phyloP scores from a whole-genome alignment of 495 filamentous ascomycete genomes.

The Penicillium chermesinum region DNA sequence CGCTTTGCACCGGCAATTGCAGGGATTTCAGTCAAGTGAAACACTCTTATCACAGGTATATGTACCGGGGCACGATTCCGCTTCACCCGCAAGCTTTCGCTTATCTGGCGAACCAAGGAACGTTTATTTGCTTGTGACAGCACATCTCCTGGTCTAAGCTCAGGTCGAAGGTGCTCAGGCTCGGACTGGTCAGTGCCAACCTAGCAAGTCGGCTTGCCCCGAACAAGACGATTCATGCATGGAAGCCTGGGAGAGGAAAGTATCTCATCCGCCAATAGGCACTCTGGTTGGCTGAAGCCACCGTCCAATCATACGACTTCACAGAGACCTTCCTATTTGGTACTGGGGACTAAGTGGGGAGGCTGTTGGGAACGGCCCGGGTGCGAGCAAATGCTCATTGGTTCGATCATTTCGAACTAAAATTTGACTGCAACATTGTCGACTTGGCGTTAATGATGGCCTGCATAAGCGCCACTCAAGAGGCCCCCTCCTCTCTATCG shows the following conservation, averaged over 20 bases:
- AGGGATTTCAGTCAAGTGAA: neutral
- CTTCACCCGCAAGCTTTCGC: neutral
- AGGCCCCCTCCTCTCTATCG: no score
- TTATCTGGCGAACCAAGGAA: neutral
- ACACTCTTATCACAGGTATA: neutral
- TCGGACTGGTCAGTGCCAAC: no score
- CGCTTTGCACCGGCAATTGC: neutral
- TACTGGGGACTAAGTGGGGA: neutral
- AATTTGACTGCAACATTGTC: slow-evolving; percentile 15
- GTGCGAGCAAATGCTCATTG: slow-evolving; percentile 3
- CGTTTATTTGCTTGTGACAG: neutral
- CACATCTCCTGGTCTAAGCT: neutral
- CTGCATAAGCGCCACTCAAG: slow-evolving; percentile 18
- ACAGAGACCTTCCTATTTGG: neutral
- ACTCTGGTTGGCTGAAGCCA: neutral
- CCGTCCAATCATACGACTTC: slow-evolving; percentile 2
- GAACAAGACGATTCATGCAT: neutral
- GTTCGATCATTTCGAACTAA: slow-evolving; percentile 5
- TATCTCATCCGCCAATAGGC: slow-evolving; percentile 15
- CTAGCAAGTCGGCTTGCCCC: slow-evolving; percentile 1
- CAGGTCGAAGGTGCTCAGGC: no score
- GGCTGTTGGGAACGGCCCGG: slow-evolving; percentile 1
- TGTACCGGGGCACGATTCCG: neutral
- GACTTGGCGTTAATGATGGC: slow-evolving; percentile 8
- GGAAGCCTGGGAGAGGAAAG: slow-evolving; percentile 3